Evolutionary conservation across 1,284 basidiomycete species (phyloP), one percentile per base, ranked within the genome.

Genomic region (Leccinum pallidistipes): DNA sequence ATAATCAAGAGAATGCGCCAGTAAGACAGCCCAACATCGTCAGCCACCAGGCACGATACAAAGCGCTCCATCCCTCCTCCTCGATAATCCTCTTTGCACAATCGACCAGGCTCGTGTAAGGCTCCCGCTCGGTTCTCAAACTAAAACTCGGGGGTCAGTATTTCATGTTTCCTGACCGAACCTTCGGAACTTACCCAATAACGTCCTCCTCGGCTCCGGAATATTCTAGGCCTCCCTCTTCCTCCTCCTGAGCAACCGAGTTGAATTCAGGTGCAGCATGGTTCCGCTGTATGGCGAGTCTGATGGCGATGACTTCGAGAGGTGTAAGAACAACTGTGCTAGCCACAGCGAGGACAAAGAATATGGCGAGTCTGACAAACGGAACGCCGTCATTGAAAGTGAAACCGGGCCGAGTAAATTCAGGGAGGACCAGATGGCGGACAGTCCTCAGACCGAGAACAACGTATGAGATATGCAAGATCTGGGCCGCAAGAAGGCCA

Each of bases 11-110:
- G 65, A 89, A 82, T 34, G 86, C 85, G 62, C 84, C 86, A 38
- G 75, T 75, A 51, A 91, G 72, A 36, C 86, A 86, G 40, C 85
- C 87, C 50, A 93, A 68, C 71, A 91, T 78, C 2, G 93, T 94
- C 65, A 93, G 77, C 91, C 91, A 95, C 92, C 92, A 95, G 5
- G 90, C 94, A 51, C 94, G 85, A 73, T 92, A 95, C 62, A 96
- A 76, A 5, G 91, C 84, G 64, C 76, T 75, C 79, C 83, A 85
- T 1, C 94, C 94, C 74, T 96, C 94, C 75, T 96, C 94, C 56
- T 90, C 82, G n/a, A 90, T 74, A 47, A 95, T 92, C 68, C 87
- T 84, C 74, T 89, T 88, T 16, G 81, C 86, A 64, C 91, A 94
- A 71, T 95, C 92, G 12, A 86, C 71, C 51, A 95, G 75, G 6